Evolutionary conservation across 306 rosid species (phyloP), one percentile per base, ranked within the genome.

Genomic region (Carpinus fangiana): DNA sequence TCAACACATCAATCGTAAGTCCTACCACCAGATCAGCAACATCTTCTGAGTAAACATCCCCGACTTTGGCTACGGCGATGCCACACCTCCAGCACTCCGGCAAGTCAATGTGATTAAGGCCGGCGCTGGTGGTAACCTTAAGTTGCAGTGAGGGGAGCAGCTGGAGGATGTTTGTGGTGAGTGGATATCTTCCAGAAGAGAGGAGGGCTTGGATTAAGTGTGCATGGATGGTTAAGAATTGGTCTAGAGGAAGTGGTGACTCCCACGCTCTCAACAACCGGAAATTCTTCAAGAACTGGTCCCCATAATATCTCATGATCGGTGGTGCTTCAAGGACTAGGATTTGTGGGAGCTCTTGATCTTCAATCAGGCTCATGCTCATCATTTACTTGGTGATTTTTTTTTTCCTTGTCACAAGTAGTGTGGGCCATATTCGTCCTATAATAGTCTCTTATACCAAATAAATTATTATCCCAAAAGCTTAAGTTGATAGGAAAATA

Each of bases 11-110:
- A 17, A 89, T 74, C 41, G 86, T 52, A 81, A 91, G 74, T 7
- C 83, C 93, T 2, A 89, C 82, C 0, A 89, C 91, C 75, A 79
- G 16, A 53, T 89, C 91, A 0, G 92, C 92, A 1, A 82, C 93
- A 41, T 89, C 90, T 23, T 78, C 86, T 0, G 91, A 81, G 38
- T 52, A 88, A 4, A 77, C 2, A 66, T 57, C 76, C 6, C 85
- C 79, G 1, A 86, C 83, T 17, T 50, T 61, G 56, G 88, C 89
- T 8, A 89, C 74, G 13, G 70, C 78, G 14, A 90, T 74, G 2
- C 89, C 87, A 0, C 83, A 84, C 55, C 84, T 78, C 67, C 74
- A 76, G 57, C 89, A 90, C 81, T 90, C 93, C 0, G 6, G 0
- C 56, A 90, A 65, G 79, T 90, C 89, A 0, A 90, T 84, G 76